These are phyloP conservation scores for Aphanomyces stellatus DNA, from an alignment of 352 stramenopile species.

Conservation along the genomic window DNA sequence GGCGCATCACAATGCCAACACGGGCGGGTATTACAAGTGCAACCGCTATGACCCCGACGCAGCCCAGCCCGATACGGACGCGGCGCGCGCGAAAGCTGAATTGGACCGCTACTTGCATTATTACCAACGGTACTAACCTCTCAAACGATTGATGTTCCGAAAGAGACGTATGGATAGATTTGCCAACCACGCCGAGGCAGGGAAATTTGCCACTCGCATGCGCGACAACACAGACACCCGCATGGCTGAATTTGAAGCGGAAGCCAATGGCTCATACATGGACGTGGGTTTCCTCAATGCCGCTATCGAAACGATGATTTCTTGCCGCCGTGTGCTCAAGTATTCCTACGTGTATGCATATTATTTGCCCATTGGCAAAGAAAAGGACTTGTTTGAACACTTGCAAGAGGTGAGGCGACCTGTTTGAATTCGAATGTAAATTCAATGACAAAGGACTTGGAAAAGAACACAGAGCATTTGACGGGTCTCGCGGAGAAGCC, in stretches of 20 bases:
- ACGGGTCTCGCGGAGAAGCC: slow-evolving; percentile 85
- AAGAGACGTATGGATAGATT: no score
- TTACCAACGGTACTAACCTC: slow-evolving; percentile 95
- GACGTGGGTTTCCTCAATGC: slow-evolving; percentile 98
- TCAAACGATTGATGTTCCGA: no score
- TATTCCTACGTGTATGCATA: slow-evolving; percentile 97
- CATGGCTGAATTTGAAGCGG: slow-evolving; percentile 84
- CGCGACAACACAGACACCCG: slow-evolving; percentile 90
- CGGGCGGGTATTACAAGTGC: slow-evolving; percentile 99
- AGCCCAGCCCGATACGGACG: slow-evolving; percentile 62
- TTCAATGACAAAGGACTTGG: slow-evolving; percentile 54
- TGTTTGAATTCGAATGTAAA: neutral
- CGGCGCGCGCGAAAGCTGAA: slow-evolving; percentile 90
- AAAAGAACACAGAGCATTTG: slow-evolving; percentile 91
- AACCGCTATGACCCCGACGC: slow-evolving; percentile 90
- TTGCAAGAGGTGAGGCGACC: slow-evolving; percentile 52
- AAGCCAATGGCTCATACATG: slow-evolving; percentile 26
- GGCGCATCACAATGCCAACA: slow-evolving; percentile 93
- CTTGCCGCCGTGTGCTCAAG: slow-evolving; percentile 98
- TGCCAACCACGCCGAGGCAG: slow-evolving; percentile 92
- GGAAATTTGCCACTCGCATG: slow-evolving; percentile 96
- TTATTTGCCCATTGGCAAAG: slow-evolving; percentile 82
- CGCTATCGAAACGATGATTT: slow-evolving; percentile 94
- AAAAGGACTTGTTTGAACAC: slow-evolving; percentile 94
- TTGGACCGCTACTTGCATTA: slow-evolving; percentile 99